Evolutionary conservation across 2,329 filamentous ascomycete species (phyloP), one percentile per base, ranked within the genome.

Genomic region (Sarocladium oryzae): DNA sequence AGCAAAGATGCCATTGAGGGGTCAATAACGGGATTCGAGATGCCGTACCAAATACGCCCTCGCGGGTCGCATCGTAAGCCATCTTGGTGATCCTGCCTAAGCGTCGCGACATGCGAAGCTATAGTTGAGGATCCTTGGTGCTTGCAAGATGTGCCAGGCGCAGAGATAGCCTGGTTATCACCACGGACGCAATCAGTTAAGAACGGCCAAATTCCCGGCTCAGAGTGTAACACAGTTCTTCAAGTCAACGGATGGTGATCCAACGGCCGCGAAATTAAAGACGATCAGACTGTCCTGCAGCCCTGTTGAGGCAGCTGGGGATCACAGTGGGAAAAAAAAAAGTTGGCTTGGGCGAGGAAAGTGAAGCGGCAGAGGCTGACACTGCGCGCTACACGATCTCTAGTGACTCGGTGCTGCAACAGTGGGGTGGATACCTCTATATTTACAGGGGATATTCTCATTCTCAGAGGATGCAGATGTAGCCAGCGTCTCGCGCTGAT

Each of bases 11-110:
- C 4, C 21, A 32, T n/a, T 15, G 41, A n/a, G 16, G 5, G 30
- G 21, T 30, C 41, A 16, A 4, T 4, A 23, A 23, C n/a, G 30
- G n/a, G 26, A 41, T 13, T 33, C 20, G 51, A 37, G 40, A 26
- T 45, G 40, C 26, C 45, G 24, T 72, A 81, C 78, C 78, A 60
- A 82, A 80, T 58, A 81, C 72, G 66, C 78, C 78, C 60, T 82
- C 78, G 51, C 78, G 67, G 59, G 77, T 68, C 57, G 69, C 68
- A 57, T 76, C 70, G 57, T 73, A 69, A 54, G 76, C 77, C 78
- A 81, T 82, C 63, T 67, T 79, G 57, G 24, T n/a, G 9, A 48
- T 48, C 26, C 16, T 33, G 15, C 15, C 43, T 10, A 48, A 26
- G 10, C 28, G 43, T 33, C 43, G 28, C 43, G 43, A 48, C 43